Percentiles rank a stretch among this genome's conserved stretches.
Conservation (phyloP, 148 eudicot genomes). For the Chenopodium album region DNA sequence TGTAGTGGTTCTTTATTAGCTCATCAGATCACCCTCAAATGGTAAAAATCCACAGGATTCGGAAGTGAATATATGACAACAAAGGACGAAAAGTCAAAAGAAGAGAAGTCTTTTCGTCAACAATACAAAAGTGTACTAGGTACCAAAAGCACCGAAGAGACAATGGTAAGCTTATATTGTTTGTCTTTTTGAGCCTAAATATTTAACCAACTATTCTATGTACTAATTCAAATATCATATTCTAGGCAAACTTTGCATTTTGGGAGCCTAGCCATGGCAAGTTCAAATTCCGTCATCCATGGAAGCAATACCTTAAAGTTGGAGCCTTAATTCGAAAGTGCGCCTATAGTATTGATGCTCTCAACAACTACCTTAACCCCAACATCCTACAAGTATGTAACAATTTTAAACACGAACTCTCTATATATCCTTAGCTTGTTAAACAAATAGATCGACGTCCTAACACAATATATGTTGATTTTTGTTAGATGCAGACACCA, state of each 20-base stretch:
- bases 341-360: conserved; percentile 31
- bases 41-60: conserved; percentile 30
- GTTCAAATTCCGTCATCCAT: conserved; percentile 39
- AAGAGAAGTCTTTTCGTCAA: conserved; percentile 29
- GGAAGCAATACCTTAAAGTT: conserved; percentile 36
- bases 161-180: conserved; percentile 30
- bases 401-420: too few relatives aligned
- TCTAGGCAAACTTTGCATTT: conserved; percentile 34
- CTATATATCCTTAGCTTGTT: too few relatives aligned
- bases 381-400: conserved; percentile 8
- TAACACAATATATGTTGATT: not conserved
- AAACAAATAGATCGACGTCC: too few relatives aligned
- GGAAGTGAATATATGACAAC: conserved; percentile 34
- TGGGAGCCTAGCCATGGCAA: conserved; percentile 45
- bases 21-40: not conserved
- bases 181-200: not conserved
- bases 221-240: not conserved
- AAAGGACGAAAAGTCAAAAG: conserved; percentile 11
- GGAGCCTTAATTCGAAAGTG: conserved; percentile 27
- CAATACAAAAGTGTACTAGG: conserved; percentile 38
- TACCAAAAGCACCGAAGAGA: conserved; percentile 51
- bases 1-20: not conserved
- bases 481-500: conserved; percentile 15
- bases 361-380: conserved; percentile 22
- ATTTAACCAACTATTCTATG: too few relatives aligned